Percentiles rank a stretch among this genome's conserved stretches.
phyloP scores from a whole-genome alignment of 108 stramenopile species.

The Skeletonema menzelii region DNA sequence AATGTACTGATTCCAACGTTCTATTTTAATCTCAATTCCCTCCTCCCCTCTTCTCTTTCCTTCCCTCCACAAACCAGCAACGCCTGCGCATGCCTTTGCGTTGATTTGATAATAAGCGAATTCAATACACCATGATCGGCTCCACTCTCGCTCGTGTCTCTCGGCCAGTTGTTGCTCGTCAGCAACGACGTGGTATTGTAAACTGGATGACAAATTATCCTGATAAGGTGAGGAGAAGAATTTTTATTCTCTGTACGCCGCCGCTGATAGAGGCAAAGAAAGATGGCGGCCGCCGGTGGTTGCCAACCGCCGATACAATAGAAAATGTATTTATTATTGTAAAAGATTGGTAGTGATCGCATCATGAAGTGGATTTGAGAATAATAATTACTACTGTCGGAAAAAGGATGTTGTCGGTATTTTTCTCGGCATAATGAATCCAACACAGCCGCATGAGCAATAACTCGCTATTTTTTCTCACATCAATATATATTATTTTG shows the following conservation, averaged over 20 bases:
- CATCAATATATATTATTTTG: background rate
- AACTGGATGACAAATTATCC: constrained; percentile 79
- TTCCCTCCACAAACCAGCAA: background rate
- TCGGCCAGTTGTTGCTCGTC: constrained; percentile 16
- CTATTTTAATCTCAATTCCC: no score
- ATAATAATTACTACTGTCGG: background rate
- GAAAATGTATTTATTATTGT: background rate
- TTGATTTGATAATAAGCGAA: background rate
- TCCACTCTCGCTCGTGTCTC: constrained; percentile 34
- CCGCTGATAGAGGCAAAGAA: background rate
- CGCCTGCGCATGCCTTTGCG: no score
- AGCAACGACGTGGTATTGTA: constrained; percentile 60
- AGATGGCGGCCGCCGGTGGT: background rate
- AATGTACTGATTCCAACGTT: no score
- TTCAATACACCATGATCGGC: constrained; percentile 45
- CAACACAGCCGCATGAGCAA: no score
- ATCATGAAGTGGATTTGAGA: background rate
- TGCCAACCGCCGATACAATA: background rate
- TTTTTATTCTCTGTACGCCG: background rate
- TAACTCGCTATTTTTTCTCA: background rate
- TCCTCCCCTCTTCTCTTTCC: background rate
- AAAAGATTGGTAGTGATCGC: background rate
- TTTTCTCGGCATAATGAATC: no score
- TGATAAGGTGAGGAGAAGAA: constrained; percentile 70
- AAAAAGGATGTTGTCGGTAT: no score